Percentiles rank a stretch among this genome's conserved stretches.
Evolutionary conservation across 2,329 filamentous ascomycete species (phyloP).

Genomic region (Hypoxylon rubiginosum): DNA sequence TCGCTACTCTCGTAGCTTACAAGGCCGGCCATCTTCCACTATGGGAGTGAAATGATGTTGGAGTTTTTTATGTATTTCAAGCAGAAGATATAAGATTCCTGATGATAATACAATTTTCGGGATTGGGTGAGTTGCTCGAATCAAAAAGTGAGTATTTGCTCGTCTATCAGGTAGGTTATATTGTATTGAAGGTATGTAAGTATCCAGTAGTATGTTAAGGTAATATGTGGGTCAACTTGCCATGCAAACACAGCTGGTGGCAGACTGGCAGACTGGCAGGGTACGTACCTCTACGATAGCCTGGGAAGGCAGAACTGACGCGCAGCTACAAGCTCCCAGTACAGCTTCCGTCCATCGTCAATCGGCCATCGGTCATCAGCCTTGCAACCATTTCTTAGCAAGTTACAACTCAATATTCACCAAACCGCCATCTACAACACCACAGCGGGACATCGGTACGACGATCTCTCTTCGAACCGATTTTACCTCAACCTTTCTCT

Average conservation of each 20-base stretch:
- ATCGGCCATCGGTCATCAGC: conserved; percentile 16
- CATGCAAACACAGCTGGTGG: background rate
- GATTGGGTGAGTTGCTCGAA: background rate
- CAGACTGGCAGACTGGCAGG: too few species aligned
- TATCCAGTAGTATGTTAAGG: background rate
- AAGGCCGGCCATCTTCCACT: conserved; percentile 44
- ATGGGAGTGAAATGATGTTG: background rate
- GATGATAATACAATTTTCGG: background rate
- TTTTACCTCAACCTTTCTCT: conserved; percentile 23
- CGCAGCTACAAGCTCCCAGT: conserved; percentile 44
- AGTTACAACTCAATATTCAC: conserved; percentile 13
- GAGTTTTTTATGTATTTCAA: background rate
- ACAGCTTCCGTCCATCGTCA: conserved; percentile 21
- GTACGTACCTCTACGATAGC: conserved; percentile 3
- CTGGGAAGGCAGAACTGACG: conserved; percentile 48
- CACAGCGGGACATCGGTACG: background rate
- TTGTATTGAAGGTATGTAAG: background rate
- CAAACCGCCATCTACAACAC: background rate
- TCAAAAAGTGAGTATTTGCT: background rate
- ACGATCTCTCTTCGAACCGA: background rate
- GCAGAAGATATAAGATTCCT: background rate
- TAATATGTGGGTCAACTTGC: background rate
- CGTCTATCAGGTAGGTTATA: background rate
- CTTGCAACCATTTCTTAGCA: conserved; percentile 7
- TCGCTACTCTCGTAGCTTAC: conserved; percentile 53